Percentiles rank a stretch among this genome's conserved stretches.
phyloP scores from a whole-genome alignment of 164 flowering plant species.

The Stephania cephalantha region DNA sequence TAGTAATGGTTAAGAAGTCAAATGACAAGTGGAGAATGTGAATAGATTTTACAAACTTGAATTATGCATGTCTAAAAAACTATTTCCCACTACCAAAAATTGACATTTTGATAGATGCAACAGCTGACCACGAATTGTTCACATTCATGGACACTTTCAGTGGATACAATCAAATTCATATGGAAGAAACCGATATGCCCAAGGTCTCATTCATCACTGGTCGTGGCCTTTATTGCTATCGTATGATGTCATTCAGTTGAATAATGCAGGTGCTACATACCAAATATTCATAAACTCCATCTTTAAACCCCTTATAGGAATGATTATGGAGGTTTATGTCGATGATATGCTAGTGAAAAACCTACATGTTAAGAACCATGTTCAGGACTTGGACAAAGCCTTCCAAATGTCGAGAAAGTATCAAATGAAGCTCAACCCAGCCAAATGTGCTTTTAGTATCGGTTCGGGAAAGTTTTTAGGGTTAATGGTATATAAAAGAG shows the following conservation, averaged over 20 bases:
- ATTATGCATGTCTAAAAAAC: not conserved
- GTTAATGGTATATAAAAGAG: no score
- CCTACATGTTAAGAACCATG: no score
- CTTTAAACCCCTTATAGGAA: not conserved
- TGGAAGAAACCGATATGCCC: no score
- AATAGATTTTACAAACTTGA: not conserved
- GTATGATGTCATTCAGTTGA: not conserved
- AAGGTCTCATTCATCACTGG: not conserved
- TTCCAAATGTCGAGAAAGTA: no score
- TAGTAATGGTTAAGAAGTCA: not conserved
- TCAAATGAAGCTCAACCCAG: no score
- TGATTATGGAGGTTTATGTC: not conserved
- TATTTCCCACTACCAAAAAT: not conserved
- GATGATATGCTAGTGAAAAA: no score
- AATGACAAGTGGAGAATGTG: not conserved
- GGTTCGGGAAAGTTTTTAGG: no score
- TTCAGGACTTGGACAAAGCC: no score
- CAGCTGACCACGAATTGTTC: no score
- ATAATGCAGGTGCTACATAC: not conserved
- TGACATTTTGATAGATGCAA: not conserved
- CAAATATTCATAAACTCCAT: not conserved
- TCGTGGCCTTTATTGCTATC: not conserved
- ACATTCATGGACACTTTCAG: no score
- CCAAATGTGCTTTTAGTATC: no score
- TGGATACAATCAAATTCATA: no score